phyloP scores from a whole-genome alignment of 139 green algal species.

The Picochlorum sp. region DNA sequence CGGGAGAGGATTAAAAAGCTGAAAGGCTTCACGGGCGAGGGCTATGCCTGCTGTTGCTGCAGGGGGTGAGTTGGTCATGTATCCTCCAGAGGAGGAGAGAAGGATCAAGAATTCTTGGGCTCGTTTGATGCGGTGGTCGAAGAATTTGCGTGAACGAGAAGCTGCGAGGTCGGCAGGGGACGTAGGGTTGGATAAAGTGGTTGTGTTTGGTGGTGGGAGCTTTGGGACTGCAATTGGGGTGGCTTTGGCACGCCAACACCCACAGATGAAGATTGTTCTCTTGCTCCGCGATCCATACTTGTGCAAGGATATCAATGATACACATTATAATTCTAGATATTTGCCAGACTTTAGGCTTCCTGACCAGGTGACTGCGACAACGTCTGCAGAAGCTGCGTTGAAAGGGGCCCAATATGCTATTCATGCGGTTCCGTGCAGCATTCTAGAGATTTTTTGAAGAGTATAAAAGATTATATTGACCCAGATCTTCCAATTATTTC shows the following conservation, averaged over 20 bases:
- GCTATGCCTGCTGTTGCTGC: not conserved
- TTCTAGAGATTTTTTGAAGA: conserved; percentile 64
- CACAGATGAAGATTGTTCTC: conserved; percentile 50
- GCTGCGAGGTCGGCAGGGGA: not conserved
- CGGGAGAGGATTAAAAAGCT: not conserved
- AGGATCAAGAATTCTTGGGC: conserved; percentile 73
- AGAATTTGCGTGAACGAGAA: conserved; percentile 1
- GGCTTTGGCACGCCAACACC: conserved; percentile 74
- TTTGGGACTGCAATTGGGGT: conserved; percentile 94
- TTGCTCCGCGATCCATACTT: conserved; percentile 76
- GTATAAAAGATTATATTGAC: conserved; percentile 67
- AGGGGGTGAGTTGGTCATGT: conserved; percentile 11
- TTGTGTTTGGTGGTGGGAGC: conserved; percentile 89
- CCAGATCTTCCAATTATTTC: conserved; percentile 80
- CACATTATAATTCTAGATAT: conserved; percentile 81
- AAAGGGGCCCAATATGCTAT: conserved; percentile 72
- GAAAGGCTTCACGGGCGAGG: not conserved
- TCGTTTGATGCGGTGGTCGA: conserved; percentile 80
- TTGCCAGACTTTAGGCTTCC: conserved; percentile 70
- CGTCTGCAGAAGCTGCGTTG: conserved; percentile 58
- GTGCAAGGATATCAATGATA: conserved; percentile 78
- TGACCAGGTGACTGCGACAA: conserved; percentile 75
- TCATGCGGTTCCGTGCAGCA: conserved; percentile 94
- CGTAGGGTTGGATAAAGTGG: conserved; percentile 58
- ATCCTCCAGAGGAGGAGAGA: conserved; percentile 35